These are phyloP conservation scores for Iris pallida DNA, from an alignment of 116 monocot genomes.

Conservation along the genomic window DNA sequence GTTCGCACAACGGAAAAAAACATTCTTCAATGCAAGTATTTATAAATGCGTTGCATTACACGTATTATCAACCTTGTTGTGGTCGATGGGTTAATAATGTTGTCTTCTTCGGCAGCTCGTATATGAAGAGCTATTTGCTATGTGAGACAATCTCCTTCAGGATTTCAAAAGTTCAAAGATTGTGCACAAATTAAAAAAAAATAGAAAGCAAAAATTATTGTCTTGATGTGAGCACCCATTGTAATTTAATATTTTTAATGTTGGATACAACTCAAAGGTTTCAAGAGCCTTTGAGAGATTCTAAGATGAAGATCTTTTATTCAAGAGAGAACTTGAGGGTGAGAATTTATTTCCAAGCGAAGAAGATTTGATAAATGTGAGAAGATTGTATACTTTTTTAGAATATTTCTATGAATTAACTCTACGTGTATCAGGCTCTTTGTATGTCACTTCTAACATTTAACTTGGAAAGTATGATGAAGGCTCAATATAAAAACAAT, in stretches of 20 bases:
- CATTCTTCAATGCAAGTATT: background rate
- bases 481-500: too few relatives aligned
- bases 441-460: too few relatives aligned
- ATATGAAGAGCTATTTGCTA: background rate
- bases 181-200: background rate
- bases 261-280: too few relatives aligned
- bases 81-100: background rate
- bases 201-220: too few relatives aligned
- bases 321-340: too few relatives aligned
- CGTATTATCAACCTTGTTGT: slow-evolving; percentile 3
- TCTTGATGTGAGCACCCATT: background rate
- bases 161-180: background rate
- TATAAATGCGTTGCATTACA: background rate
- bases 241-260: background rate
- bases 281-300: slow-evolving; percentile 1
- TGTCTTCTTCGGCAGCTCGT: too few relatives aligned
- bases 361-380: too few relatives aligned
- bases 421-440: too few relatives aligned
- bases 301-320: background rate
- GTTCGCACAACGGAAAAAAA: background rate
- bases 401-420: too few relatives aligned
- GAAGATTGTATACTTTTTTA: too few relatives aligned
- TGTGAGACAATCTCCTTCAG: background rate
- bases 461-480: too few relatives aligned
- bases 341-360: too few relatives aligned